Base-by-base conservation (phyloP, 2,329 filamentous ascomycete genomes). In the Aaosphaeria pasadenensis region DNA sequence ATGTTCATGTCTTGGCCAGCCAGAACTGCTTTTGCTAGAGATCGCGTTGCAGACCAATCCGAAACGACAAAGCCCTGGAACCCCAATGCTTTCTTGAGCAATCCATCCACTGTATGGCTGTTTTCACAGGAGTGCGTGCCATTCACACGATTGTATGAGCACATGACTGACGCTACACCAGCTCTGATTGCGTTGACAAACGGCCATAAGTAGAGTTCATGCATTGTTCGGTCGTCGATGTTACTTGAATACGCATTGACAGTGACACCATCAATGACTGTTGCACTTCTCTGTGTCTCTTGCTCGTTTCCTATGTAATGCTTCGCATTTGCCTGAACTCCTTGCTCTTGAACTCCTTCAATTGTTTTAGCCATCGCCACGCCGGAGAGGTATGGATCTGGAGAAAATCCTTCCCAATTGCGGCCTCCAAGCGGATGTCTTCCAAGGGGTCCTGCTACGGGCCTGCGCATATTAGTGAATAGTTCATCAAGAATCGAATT, bases 121-220 rank as follows among this genome's bases (percentile, higher is more conserved):
- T 69, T 70, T 31, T 69, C 55, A 44, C 68, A 71, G 5, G 53
- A 57, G 39, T 68, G 66, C 6, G 57, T 57, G 7, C 58, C 57
- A 32, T 70, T 69, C 42, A 69, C 51, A 5, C 61, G 53, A 6
- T 75, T 60, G 43, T 75, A 75, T 0, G 64, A 71, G 53, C 84
- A 87, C 84, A 87, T 87, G 36, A 86, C 68, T 0, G 77, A 79
- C 0, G 74, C 78, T 0, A 77, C 77, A 0, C 82, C 82, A 4
- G 82, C 81, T 7, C 67, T 72, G 3, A 87, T 67, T 0, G 80
- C 78, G 48, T 87, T 81, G 51, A 81, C 77, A 50, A 87, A 88
- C 0, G 85, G 84, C 78, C 82, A 87, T 1, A 84, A 72, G 47
- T 87, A 87, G 11, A 80, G 73, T 62, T 87, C 84, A 54, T 86